phyloP scores from a whole-genome alignment of 2,329 filamentous ascomycete genomes.

The Fusarium sp. region DNA sequence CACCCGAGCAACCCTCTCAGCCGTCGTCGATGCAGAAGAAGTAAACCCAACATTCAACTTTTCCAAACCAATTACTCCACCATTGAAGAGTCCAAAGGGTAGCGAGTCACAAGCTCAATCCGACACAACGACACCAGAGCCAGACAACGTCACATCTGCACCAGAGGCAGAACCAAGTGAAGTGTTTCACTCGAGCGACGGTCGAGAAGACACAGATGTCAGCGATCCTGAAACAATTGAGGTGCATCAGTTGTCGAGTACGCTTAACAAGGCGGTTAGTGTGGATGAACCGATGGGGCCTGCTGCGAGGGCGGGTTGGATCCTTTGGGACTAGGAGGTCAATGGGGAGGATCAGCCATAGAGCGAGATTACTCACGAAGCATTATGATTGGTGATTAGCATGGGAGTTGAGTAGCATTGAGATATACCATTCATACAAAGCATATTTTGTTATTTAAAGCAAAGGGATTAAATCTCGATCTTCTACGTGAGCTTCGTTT shows the following conservation, averaged over 20 bases:
- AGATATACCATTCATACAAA: constrained; percentile 7
- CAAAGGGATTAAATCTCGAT: not conserved
- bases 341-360: not conserved
- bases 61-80: constrained; percentile 47
- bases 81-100: not conserved
- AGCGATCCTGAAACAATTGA: constrained; percentile 48
- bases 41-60: constrained; percentile 48
- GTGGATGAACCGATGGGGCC: constrained; percentile 11
- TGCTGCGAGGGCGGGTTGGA: constrained; percentile 33
- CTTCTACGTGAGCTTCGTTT: not conserved
- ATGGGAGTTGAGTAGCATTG: not conserved
- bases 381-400: constrained; percentile 7
- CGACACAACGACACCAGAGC: constrained; percentile 13
- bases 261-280: not conserved
- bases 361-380: not conserved
- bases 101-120: not conserved
- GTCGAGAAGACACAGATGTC: constrained; percentile 46
- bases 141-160: not conserved
- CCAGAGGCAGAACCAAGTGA: constrained; percentile 47
- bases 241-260: constrained; percentile 5
- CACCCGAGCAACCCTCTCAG: constrained; percentile 26
- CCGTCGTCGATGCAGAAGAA: constrained; percentile 26
- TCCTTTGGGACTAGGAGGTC: constrained; percentile 31
- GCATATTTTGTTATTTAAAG: not conserved
- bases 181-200: constrained; percentile 45